phyloP scores from a whole-genome alignment of 345 rosid genomes.

The Erysimum cheiranthoides region DNA sequence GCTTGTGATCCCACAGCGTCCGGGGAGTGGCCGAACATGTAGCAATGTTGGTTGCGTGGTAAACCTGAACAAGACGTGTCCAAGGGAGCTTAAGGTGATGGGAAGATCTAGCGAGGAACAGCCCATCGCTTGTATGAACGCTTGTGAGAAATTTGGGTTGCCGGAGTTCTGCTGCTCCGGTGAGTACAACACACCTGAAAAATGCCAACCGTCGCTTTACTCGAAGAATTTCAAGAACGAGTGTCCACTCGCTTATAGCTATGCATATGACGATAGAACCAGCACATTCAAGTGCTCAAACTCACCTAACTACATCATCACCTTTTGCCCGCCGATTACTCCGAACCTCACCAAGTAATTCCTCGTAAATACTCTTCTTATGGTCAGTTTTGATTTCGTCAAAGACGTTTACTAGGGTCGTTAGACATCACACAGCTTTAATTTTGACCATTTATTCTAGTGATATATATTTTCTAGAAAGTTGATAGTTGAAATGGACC shows the following conservation, averaged over 20 bases:
- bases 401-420: background rate
- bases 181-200: conserved; percentile 28
- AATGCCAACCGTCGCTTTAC: conserved; percentile 53
- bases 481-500: too few relatives aligned
- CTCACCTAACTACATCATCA: conserved; percentile 43
- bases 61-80: conserved; percentile 55
- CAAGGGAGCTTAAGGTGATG: conserved; percentile 43
- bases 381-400: background rate
- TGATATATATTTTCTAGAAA: background rate
- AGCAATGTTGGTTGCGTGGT: conserved; percentile 29
- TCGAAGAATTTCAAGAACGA: conserved; percentile 52
- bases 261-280: conserved; percentile 53
- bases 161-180: conserved; percentile 57
- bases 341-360: conserved; percentile 12
- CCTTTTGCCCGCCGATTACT: conserved; percentile 21
- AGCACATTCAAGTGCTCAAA: conserved; percentile 52
- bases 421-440: background rate
- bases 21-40: background rate
- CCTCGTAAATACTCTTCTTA: background rate
- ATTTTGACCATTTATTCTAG: background rate
- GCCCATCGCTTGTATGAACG: conserved; percentile 56
- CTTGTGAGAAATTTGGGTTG: conserved; percentile 45
- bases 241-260: conserved; percentile 72
- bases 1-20: background rate
- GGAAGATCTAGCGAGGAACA: conserved; percentile 22